A percentile compares a stretch with the other conserved stretches of the same genome.
Evolutionary conservation across 2,329 filamentous ascomycete genomes (phyloP).

Genomic region (Alternaria conjuncta): DNA sequence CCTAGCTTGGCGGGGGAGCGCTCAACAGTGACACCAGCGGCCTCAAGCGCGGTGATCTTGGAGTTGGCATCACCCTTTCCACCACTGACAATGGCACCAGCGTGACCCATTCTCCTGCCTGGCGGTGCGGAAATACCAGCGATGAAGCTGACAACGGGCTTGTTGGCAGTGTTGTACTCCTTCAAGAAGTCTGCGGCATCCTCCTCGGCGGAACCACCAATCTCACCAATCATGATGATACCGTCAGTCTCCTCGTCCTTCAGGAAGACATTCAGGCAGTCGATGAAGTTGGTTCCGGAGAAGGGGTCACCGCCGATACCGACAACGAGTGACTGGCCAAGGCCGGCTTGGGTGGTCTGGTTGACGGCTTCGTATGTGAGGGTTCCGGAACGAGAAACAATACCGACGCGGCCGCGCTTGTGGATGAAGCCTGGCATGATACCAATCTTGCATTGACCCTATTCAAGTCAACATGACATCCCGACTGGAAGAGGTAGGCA

Average conservation of each 20-base stretch:
- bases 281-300: constrained; percentile 99
- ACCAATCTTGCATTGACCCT: constrained; percentile 98
- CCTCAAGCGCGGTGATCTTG: constrained; percentile 94
- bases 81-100: constrained; percentile 95
- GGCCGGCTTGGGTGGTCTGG: constrained; percentile 95
- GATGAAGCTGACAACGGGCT: constrained; percentile 98
- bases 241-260: constrained; percentile 96
- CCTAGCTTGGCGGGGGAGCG: constrained; percentile 80
- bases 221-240: constrained; percentile 99
- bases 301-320: constrained; percentile 99
- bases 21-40: constrained; percentile 94
- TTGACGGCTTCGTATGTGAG: constrained; percentile 99
- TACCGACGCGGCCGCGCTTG: constrained; percentile 98
- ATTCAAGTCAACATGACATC: constrained; percentile 18
- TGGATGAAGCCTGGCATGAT: constrained; percentile 99
- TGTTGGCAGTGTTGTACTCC: constrained; percentile 88
- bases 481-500: neutral
- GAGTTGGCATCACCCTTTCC: constrained; percentile 98
- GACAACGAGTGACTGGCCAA: constrained; percentile 97
- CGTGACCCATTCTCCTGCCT: constrained; percentile 97
- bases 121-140: constrained; percentile 97
- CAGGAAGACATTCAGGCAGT: constrained; percentile 97
- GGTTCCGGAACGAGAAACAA: constrained; percentile 97
- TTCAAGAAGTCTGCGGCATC: constrained; percentile 96
- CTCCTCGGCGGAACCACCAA: constrained; percentile 96